Conservation (phyloP, 805 yeast genomes). For the Vanderwaltozyma polyspora region DNA sequence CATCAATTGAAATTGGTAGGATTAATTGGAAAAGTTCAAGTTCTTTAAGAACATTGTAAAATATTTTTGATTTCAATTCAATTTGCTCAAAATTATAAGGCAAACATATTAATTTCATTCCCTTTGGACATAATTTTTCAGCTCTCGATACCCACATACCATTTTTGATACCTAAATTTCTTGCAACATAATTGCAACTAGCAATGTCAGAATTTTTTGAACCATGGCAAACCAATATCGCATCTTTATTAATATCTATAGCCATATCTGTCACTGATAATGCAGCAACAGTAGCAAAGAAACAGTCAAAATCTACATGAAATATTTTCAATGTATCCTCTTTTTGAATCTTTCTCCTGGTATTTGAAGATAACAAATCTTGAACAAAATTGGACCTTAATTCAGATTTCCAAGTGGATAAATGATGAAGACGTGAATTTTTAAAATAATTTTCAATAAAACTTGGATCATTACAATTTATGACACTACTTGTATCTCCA, state of each 20-base stretch:
- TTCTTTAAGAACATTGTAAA: slow-evolving; percentile 46
- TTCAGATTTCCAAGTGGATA: slow-evolving; percentile 78
- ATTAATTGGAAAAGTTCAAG: slow-evolving; percentile 32
- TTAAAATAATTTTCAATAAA: slow-evolving; percentile 63
- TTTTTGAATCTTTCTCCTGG: slow-evolving; percentile 3
- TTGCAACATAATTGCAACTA: slow-evolving; percentile 82
- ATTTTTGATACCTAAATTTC: slow-evolving; percentile 65
- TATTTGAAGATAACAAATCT: slow-evolving; percentile 28
- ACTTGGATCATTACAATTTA: slow-evolving; percentile 67
- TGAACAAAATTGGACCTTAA: slow-evolving; percentile 50
- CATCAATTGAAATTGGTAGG: slow-evolving; percentile 85
- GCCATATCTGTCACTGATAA: slow-evolving; percentile 39
- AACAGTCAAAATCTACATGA: slow-evolving; percentile 90
- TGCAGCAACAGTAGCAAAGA: slow-evolving; percentile 80
- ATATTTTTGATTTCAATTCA: slow-evolving; percentile 48
- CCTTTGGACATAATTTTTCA: slow-evolving; percentile 45
- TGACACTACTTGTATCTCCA: slow-evolving; percentile 1
- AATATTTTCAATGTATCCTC: slow-evolving; percentile 32
- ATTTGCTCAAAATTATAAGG: slow-evolving; percentile 69
- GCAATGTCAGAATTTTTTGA: slow-evolving; percentile 60
- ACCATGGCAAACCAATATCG: slow-evolving; percentile 53
- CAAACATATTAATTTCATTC: slow-evolving; percentile 38
- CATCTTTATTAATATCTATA: slow-evolving; percentile 33
- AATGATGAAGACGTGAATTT: slow-evolving; percentile 77
- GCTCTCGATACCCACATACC: slow-evolving; percentile 88